Conservation (phyloP, 805 yeast genomes). For the Lipomyces starkeyi region DNA sequence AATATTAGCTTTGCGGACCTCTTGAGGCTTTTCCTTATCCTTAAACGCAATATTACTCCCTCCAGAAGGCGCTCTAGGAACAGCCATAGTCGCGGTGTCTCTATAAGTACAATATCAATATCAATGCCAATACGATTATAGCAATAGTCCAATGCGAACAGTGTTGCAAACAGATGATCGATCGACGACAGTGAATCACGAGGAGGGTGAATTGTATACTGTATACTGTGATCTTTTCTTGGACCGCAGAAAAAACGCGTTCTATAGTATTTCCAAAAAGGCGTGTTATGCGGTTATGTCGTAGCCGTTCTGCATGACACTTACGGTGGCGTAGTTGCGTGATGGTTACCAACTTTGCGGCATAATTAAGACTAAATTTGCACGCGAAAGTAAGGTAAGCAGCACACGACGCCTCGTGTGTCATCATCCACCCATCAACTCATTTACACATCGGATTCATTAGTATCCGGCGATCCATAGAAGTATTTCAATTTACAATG, state of each 20-base stretch:
- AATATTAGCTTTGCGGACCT: slow-evolving; percentile 86
- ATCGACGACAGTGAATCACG: background rate
- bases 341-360: background rate
- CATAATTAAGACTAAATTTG: background rate
- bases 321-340: background rate
- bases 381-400: background rate
- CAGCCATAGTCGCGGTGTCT: slow-evolving; percentile 27
- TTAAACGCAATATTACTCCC: slow-evolving; percentile 69
- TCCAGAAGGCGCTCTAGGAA: slow-evolving; percentile 15
- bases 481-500: slow-evolving; percentile 53
- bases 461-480: background rate
- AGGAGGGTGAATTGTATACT: background rate
- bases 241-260: background rate
- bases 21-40: slow-evolving; percentile 93
- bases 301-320: background rate
- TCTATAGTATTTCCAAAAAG: background rate
- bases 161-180: background rate
- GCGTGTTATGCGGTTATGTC: background rate
- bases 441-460: background rate
- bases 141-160: background rate
- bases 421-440: background rate
- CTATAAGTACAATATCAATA: background rate
- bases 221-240: background rate
- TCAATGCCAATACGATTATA: background rate
- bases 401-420: background rate